Evolutionary conservation across 805 yeast species (phyloP).

Genomic region (Ogataea pignaliae): DNA sequence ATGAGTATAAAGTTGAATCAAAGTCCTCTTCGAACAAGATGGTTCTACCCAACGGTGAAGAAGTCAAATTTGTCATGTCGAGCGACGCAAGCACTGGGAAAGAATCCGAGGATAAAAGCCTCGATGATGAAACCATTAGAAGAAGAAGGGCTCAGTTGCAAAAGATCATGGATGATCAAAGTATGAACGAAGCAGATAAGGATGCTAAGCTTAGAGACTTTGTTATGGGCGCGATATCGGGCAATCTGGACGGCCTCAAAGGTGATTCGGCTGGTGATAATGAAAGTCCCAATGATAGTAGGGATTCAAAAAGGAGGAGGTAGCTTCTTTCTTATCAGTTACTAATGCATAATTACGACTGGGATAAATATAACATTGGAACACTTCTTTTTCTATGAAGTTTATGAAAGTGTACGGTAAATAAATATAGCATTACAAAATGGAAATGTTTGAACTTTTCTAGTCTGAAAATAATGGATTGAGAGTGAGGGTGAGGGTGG

Average conservation of each 20-base stretch:
- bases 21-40: conserved; percentile 2
- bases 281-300: conserved; percentile 1
- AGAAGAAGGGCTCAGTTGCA: conserved; percentile 63
- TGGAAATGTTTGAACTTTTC: too few species aligned
- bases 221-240: conserved; percentile 61
- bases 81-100: conserved; percentile 25
- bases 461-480: too few species aligned
- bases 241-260: conserved; percentile 26
- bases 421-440: too few species aligned
- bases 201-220: conserved; percentile 71
- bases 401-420: too few species aligned
- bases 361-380: too few species aligned
- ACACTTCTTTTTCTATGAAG: too few species aligned
- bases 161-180: conserved; percentile 44
- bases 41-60: conserved; percentile 34
- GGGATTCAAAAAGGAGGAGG: conserved; percentile 21
- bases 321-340: conserved; percentile 1
- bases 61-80: conserved; percentile 55
- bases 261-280: conserved; percentile 5
- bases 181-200: conserved; percentile 63
- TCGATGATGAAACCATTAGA: conserved; percentile 40
- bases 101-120: conserved; percentile 26
- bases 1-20: background rate
- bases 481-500: too few species aligned
- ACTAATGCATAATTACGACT: too few species aligned